Percentiles rank a stretch among this genome's conserved stretches.
Conservation (phyloP, 139 green algal genomes). For the Klebsormidium nitens region DNA sequence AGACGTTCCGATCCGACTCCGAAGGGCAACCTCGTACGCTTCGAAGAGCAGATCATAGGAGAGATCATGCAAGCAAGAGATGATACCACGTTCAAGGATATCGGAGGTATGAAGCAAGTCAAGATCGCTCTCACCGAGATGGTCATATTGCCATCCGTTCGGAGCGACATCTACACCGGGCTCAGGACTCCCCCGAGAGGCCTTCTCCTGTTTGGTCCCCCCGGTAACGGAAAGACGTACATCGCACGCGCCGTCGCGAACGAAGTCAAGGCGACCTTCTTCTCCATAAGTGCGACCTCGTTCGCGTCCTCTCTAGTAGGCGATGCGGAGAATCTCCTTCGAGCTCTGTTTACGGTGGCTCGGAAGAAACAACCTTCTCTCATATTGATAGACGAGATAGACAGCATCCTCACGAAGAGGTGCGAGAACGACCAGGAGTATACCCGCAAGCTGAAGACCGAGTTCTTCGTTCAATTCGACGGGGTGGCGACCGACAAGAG, state of each 20-base stretch:
- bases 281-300: conserved; percentile 88
- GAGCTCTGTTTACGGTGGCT: conserved; percentile 92
- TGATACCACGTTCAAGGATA: no score
- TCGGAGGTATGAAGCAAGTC: no score
- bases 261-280: conserved; percentile 91
- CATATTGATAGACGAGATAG: conserved; percentile 85
- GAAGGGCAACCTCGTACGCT: no score
- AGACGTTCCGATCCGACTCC: no score
- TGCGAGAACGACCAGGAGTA: conserved; percentile 95
- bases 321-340: conserved; percentile 91
- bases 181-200: conserved; percentile 32
- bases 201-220: conserved; percentile 88
- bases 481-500: no score
- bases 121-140: no score
- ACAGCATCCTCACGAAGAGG: conserved; percentile 92
- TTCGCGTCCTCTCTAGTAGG: conserved; percentile 97
- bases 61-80: no score
- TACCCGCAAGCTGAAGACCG: conserved; percentile 84
- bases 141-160: no score
- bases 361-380: conserved; percentile 93
- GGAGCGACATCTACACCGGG: conserved; percentile 46
- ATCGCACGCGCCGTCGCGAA: conserved; percentile 75
- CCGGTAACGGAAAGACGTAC: conserved; percentile 56
- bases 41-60: no score
- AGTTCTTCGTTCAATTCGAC: conserved; percentile 92